Evolutionary conservation across 2,329 filamentous ascomycete genomes (phyloP), one percentile per base, ranked within the genome.

Genomic region (Spiromastix sp.): DNA sequence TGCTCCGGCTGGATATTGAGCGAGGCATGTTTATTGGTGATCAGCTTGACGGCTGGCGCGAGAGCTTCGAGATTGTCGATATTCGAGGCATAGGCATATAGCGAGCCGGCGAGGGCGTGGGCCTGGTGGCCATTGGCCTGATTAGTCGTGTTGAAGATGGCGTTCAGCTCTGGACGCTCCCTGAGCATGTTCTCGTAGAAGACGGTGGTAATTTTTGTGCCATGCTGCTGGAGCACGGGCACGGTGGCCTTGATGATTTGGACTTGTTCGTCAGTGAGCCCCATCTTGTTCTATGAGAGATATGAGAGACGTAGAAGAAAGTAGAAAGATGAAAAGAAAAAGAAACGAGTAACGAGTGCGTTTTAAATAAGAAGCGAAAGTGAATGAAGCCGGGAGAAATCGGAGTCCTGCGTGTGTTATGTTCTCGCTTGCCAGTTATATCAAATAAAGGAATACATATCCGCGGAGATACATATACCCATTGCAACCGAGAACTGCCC

Each of bases 1-100:
- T 84, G 78, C 34, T 80, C 74, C 0, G 79, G 68, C 31, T 61
- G 65, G 47, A 85, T 74, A 42, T 72, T 72, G 1, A 85, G 63
- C 2, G 74, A 79, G 44, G 71, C 79, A 54, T 85, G 81, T 56
- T 84, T 85, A 51, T 84, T 74, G 50, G 75, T 78, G 41, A 86
- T 85, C 47, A 75, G 73, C 54, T 82, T 77, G 4, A 74, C 54
- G 1, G 67, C 61, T 0, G 70, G 64, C 5, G 53, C 54, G 4
- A 85, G 66, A 19, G 63, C 69, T 30, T 66, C 70, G 0, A 83
- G 68, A 49, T 83, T 69, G 51, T 77, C 72, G 52, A 84, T 80
- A 59, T 83, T 77, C 42, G 70, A 61, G 34, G 81, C 80, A 49
- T 83, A 85, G 41, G 72, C 74, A 45, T 79, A 74, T 32, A 85